Percentiles rank a stretch among this genome's conserved stretches.
These are phyloP conservation scores for Macadamia integrifolia DNA, from an alignment of 164 flowering plant genomes.

Conservation along the genomic window DNA sequence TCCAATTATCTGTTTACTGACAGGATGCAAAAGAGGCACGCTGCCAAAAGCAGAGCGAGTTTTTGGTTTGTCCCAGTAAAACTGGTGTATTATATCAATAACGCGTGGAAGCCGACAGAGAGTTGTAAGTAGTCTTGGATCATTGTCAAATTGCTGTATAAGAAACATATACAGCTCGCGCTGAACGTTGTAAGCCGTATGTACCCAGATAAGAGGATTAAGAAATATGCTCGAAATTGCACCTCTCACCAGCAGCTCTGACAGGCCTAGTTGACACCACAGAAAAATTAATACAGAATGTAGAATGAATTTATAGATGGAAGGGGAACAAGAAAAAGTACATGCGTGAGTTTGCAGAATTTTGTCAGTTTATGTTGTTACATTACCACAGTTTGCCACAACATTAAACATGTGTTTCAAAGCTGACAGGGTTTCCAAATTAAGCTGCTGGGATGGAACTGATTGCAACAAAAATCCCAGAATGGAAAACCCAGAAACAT, in stretches of 20 bases:
- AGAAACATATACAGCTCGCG: slow-evolving; percentile 93
- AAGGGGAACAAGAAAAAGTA: no score
- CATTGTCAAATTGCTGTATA: slow-evolving; percentile 87
- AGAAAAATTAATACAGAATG: slow-evolving; percentile 1
- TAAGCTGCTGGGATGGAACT: slow-evolving; percentile 72
- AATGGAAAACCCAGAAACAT: slow-evolving; percentile 82
- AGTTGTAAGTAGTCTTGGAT: slow-evolving; percentile 62
- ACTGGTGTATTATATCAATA: slow-evolving; percentile 70
- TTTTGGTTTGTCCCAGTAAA: slow-evolving; percentile 64
- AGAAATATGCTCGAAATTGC: slow-evolving; percentile 78
- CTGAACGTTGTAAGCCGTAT: slow-evolving; percentile 73
- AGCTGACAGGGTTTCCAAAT: slow-evolving; percentile 80
- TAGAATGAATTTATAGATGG: no score
- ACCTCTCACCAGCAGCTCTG: slow-evolving; percentile 76
- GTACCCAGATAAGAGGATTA: slow-evolving; percentile 87
- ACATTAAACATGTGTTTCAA: slow-evolving; percentile 74
- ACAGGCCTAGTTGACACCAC: slow-evolving; percentile 42
- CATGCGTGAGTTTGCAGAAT: no score
- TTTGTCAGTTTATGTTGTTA: background rate
- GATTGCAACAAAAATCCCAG: slow-evolving; percentile 87
- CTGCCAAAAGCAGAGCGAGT: slow-evolving; percentile 44
- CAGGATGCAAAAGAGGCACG: slow-evolving; percentile 57
- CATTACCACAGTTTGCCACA: slow-evolving; percentile 64
- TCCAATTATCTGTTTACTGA: slow-evolving; percentile 49
- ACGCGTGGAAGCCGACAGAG: slow-evolving; percentile 77